Conservation (phyloP, 179 eudicot species). For the Amaranthus tricolor region DNA sequence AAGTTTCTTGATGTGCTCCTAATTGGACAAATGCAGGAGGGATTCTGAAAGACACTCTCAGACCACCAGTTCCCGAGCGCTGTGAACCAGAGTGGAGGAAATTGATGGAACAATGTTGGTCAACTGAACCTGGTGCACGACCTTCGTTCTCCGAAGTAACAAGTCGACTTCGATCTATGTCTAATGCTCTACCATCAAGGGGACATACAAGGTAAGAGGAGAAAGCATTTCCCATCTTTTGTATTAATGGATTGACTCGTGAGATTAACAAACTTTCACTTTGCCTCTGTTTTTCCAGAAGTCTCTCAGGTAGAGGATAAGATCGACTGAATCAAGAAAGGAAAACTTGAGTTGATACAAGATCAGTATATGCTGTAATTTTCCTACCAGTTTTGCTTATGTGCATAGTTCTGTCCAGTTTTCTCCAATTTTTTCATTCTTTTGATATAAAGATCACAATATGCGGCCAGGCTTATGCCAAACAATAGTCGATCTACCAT, state of each 20-base stretch:
- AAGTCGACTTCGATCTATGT: constrained; percentile 59
- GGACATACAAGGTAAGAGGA: constrained; percentile 38
- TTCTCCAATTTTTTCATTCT: constrained; percentile 33
- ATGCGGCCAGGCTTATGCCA: constrained; percentile 24
- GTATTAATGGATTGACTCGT: not conserved
- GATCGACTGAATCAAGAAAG: constrained; percentile 16
- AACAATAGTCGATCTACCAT: constrained; percentile 24
- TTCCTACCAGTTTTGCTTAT: constrained; percentile 18
- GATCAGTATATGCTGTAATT: constrained; percentile 28
- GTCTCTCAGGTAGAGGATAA: constrained; percentile 21
- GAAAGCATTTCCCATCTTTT: not conserved
- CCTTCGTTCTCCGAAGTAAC: constrained; percentile 83
- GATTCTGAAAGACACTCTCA: constrained; percentile 76
- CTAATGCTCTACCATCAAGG: constrained; percentile 48
- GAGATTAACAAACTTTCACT: not conserved
- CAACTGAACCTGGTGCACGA: constrained; percentile 61
- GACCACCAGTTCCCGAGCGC: constrained; percentile 69
- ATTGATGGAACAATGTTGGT: constrained; percentile 93
- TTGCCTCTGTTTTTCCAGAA: constrained; percentile 22
- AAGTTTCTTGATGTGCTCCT: not conserved
- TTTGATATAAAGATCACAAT: constrained; percentile 20
- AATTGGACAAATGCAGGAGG: constrained; percentile 51
- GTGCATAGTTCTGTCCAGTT: constrained; percentile 31
- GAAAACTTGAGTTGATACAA: constrained; percentile 19
- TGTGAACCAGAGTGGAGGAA: constrained; percentile 83